Base-by-base conservation (phyloP, 805 yeast species). In the Pichia sporocuriosa region DNA sequence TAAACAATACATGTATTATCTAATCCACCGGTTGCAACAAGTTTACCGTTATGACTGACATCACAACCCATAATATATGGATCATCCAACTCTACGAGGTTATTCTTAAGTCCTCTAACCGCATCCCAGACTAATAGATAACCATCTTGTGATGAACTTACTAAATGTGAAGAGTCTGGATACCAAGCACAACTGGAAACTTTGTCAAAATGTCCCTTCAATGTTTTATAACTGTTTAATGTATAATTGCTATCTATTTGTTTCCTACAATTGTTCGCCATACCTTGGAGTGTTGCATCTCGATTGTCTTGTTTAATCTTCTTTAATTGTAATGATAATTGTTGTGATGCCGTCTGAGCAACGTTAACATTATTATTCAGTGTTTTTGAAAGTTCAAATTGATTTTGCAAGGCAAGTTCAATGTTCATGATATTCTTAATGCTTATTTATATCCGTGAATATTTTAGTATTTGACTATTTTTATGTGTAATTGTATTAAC, bases 121-220 rank as follows among this genome's bases (percentile, higher is more conserved):
- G 86, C 70, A 58, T 88, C 90, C 96, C 97, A 89, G 17, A 85
- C 61, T 29, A 89, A 68, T 67, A 87, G 67, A 55, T 77, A 83
- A 2, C 95, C 96, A 61, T 89, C 97, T 57, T 85, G 95, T 21
- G 90, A 80, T 0, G 86, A 87, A 37, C 87, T 75, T 8, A 87
- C 59, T 2, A 88, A 55, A 34, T 69, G 70, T 34, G 63, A 59
- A n/a, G 81, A 80, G 55, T 84, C 82, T 1, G 67, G 57, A 40
- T 78, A 72, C 94, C 96, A 84, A 39, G 76, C 67, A 43, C 84
- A 65, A 44, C 78, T 76, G 8, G 80, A 71, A 17, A 88, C 73
- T 55, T 88, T 87, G 55, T 79, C 82, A 49, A 74, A 75, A 57
- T 89, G 96, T 2, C 87, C 87, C 40, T 58, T 64, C 31, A 77